These are phyloP conservation scores for Priceomyces melissophilus DNA, from an alignment of 805 yeast species.

Conservation along the genomic window DNA sequence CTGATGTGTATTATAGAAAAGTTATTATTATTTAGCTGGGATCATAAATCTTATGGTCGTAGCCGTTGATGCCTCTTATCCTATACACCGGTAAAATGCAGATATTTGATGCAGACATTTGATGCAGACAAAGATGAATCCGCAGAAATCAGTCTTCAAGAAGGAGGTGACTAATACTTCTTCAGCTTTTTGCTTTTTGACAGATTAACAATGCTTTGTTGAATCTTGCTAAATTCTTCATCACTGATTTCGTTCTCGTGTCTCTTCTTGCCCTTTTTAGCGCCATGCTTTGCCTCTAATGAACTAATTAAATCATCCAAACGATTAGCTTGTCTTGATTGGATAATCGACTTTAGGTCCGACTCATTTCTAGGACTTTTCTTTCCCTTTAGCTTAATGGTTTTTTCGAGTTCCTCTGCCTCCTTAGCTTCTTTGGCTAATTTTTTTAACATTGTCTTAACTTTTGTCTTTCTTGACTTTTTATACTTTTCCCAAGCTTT, in stretches of 20 bases:
- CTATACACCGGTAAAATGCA: too few relatives aligned
- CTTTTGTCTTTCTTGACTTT: constrained; percentile 45
- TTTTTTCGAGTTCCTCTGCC: constrained; percentile 48
- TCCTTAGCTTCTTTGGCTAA: constrained; percentile 64
- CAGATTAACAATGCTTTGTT: constrained; percentile 29
- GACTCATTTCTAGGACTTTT: constrained; percentile 26
- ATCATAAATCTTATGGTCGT: too few relatives aligned
- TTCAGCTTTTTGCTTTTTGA: constrained; percentile 5
- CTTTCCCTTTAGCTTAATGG: constrained; percentile 33
- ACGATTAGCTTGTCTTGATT: constrained; percentile 39
- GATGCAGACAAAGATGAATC: too few relatives aligned
- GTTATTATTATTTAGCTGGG: too few relatives aligned
- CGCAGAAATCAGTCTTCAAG: too few relatives aligned
- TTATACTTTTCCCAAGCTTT: constrained; percentile 51
- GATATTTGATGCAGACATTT: too few relatives aligned
- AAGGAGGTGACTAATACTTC: too few relatives aligned
- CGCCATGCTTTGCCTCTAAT: constrained; percentile 50
- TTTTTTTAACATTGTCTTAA: constrained; percentile 46
- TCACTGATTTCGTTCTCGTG: constrained; percentile 40
- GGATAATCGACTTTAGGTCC: constrained; percentile 49
- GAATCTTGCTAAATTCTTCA: constrained; percentile 48
- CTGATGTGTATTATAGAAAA: too few relatives aligned
- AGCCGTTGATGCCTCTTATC: too few relatives aligned
- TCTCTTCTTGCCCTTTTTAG: constrained; percentile 34
- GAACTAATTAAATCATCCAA: constrained; percentile 45